These are phyloP conservation scores for Aspergillus affinis DNA, from an alignment of 495 filamentous ascomycete species.

Conservation along the genomic window DNA sequence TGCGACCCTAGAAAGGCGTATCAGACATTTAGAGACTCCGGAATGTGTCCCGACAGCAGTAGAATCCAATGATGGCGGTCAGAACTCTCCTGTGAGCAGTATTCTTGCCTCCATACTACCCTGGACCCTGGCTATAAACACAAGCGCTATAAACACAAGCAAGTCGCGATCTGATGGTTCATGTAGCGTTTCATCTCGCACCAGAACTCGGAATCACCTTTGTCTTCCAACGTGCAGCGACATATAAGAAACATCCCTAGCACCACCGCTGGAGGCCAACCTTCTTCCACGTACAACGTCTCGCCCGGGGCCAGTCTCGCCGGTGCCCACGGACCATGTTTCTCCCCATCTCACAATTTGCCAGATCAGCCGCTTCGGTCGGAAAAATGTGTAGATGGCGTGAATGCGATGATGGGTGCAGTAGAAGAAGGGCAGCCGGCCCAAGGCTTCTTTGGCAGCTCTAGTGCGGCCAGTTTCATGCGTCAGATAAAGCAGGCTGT, in stretches of 20 bases:
- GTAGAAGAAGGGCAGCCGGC: conserved; percentile 35
- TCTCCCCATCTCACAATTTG: neutral
- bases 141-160: no score
- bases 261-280: neutral
- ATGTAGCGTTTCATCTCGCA: conserved; percentile 1
- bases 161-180: no score
- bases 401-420: conserved; percentile 43
- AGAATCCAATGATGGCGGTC: neutral
- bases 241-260: conserved; percentile 2
- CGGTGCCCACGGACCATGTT: neutral
- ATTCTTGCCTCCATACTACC: neutral
- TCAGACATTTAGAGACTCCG: conserved; percentile 31
- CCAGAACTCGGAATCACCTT: conserved; percentile 8
- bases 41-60: neutral
- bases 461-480: conserved; percentile 40
- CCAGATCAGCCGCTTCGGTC: neutral
- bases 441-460: conserved; percentile 40
- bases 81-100: conserved; percentile 16
- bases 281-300: conserved; percentile 10
- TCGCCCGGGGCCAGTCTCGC: conserved; percentile 5
- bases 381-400: conserved; percentile 19
- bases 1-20: conserved; percentile 26
- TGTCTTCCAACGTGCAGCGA: conserved; percentile 3
- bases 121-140: neutral
- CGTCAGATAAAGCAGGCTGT: conserved; percentile 39